Base-by-base conservation (phyloP, 2,329 filamentous ascomycete genomes). In the Talaromyces albobiverticillius region DNA sequence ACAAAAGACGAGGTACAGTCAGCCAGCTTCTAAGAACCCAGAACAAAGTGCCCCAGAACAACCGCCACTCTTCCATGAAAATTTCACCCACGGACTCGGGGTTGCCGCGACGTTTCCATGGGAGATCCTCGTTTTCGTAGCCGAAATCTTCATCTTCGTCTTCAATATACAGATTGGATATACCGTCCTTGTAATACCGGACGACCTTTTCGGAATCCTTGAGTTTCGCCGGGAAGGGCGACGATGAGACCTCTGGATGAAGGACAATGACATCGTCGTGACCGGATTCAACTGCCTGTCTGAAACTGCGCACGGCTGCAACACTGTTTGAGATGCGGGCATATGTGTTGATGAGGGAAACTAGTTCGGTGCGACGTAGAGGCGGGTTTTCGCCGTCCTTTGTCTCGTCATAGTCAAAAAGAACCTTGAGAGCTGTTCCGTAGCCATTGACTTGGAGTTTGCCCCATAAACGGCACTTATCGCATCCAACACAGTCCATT, bases 401-500 rank as follows among this genome's bases (percentile, higher is more conserved):
- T 6, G 76, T 81, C 59, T 86, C 81, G 61, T 95, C 91, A 59
- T 91, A 94, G 71, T 99, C 94, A 65, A 99, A 99, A 1, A 99
- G 81, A 4, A 99, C 87, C 75, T 99, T 99, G 59, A 99, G 77
- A 0, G 94, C 94, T 0, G 94, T 90, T 47, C 94, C 94, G 68
- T 96, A 97, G 2, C 94, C 94, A 11, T 89, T 89, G 0, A 91
- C 95, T 75, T 99, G 94, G 34, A 99, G 76, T 75, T 99, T 99
- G 46, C 94, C 94, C 94, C 94, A 99, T 2, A 99, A 84, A 8
- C 94, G 86, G 74, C 94, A 99, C 76, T 99, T 99, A 76, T 99
- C 94, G 72, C 94, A 99, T 42, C 94, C 94, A 18, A 97, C 93
- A 63, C 94, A 99, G 72, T 99, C 94, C 94, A 99, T 99, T 60